Base-by-base conservation (phyloP, 768 basidiomycete genomes). In the Lactarius pseudohatsudake region DNA sequence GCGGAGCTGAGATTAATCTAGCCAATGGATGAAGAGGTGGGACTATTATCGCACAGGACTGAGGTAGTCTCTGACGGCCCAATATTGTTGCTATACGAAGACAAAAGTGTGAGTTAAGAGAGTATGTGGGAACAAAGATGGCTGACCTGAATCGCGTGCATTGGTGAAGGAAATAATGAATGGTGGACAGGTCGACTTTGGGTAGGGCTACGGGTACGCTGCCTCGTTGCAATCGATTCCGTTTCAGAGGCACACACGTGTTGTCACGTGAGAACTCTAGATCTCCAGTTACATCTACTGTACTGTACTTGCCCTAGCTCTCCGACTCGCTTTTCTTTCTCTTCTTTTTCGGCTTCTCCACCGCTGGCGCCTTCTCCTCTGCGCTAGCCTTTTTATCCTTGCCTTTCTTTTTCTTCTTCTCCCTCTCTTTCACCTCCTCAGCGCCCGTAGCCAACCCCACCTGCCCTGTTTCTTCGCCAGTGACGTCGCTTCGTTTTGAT, bases 61-160 rank as follows among this genome's bases (percentile, higher is more conserved):
- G 66, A 98, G 88, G 77, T 96, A 95, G 76, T 98, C 96, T 72
- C 96, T 88, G 66, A 97, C 88, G 18, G 91, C 88, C 88, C 92
- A 95, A 77, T 90, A 90, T 81, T 94, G 92, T 80, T 92, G 91
- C 95, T 72, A 59, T n/a, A 9, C 4, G 18, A 56, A n/a, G 16
- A 32, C 13, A 2, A 55, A 15, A n/a, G 13, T 11, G 13, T 53
- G 50, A 53, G 15, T 53, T 16, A 15, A 11, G 28, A 60, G 22
- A 28, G 20, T 8, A 26, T 10, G 55, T 58, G 26, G 47, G 40
- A 38, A 22, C 43, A 22, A 28, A 32, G 40, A 40, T 16, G 20
- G 7, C 72, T 53, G 64, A 78, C 82, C 75, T 84, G 82, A 32
- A 84, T 81, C 54, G 82, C 80, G 64, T 84, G 82, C 82, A 84